A percentile compares a stretch with the other conserved stretches of the same genome.
Evolutionary conservation across 768 basidiomycete genomes (phyloP).

Genomic region (Termitomyces titanicus): DNA sequence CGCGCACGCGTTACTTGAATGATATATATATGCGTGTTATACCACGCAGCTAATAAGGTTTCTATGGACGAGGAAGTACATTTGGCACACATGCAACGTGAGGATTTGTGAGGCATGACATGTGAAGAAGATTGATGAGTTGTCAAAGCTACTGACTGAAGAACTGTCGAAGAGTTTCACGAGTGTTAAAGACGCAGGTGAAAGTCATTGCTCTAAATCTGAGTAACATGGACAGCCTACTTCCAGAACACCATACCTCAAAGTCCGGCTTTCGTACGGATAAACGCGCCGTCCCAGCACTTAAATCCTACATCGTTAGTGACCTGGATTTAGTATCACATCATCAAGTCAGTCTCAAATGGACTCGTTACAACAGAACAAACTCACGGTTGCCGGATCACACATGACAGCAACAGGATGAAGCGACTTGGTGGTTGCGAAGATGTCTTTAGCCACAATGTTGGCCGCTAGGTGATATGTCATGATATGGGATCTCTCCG

Average conservation of each 20-base stretch:
- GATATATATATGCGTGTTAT: constrained; percentile 2
- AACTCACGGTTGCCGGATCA: constrained; percentile 43
- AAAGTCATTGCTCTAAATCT: neutral
- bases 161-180: too few relatives aligned
- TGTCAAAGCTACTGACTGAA: too few relatives aligned
- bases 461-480: constrained; percentile 35
- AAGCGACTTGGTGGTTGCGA: constrained; percentile 41
- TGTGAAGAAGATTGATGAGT: neutral
- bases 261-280: constrained; percentile 32
- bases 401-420: constrained; percentile 50
- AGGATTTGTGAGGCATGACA: neutral
- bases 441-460: constrained; percentile 45
- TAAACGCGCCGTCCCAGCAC: constrained; percentile 44
- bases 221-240: neutral
- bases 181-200: too few relatives aligned
- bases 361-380: neutral
- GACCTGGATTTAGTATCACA: constrained; percentile 24
- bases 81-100: neutral
- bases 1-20: constrained; percentile 2
- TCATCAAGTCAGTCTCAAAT: neutral
- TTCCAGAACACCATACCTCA: neutral
- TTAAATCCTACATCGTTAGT: constrained; percentile 46
- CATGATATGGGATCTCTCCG: neutral
- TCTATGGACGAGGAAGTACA: neutral
- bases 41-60: neutral